Base-by-base conservation (phyloP, 805 yeast species). In the Saturnispora hagleri region DNA sequence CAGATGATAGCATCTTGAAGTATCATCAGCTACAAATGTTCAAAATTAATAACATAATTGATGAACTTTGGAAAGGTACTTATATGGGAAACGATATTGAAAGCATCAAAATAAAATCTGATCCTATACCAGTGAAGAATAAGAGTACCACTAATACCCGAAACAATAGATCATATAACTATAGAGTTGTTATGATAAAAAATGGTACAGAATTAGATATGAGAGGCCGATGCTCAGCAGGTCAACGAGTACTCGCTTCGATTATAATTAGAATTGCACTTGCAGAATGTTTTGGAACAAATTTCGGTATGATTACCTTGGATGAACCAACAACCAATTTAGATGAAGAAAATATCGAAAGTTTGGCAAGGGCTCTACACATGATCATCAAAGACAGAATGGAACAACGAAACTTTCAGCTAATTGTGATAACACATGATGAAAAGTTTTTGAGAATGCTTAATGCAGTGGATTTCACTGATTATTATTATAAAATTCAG, bases 191-290 rank as follows among this genome's bases (percentile, higher is more conserved):
- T 22, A 93, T 93, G 99, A 82, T 82, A 53, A 93, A 93, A 64
- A 88, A 86, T 61, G 91, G 86, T 53, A 86, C 83, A 1, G 98
- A 93, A 65, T 71, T 93, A 46, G 99, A 93, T 63, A 93, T 93
- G 99, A 77, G 99, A 55, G 99, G 99, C 0, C 72, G 99, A 53
- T 93, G 99, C 65, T 88, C 97, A 1, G 98, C 99, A 0, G 99
- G 99, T 0, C 99, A 93, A 67, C 88, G 89, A 61, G 97, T 93
- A 4, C 69, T 93, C 45, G 97, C 98, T 0, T 84, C 95, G 40
- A 90, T 93, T 46, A 81, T 93, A 33, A 91, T 93, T 52, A 74
- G 99, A 51, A 69, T 93, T 51, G 97, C 97, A 0, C 71, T 93
- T 46, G 93, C 98, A 1, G 98, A 93, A 67, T 88, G 97, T 61